Evolutionary conservation across 345 rosid genomes (phyloP).

Genomic region (Excoecaria agallocha): DNA sequence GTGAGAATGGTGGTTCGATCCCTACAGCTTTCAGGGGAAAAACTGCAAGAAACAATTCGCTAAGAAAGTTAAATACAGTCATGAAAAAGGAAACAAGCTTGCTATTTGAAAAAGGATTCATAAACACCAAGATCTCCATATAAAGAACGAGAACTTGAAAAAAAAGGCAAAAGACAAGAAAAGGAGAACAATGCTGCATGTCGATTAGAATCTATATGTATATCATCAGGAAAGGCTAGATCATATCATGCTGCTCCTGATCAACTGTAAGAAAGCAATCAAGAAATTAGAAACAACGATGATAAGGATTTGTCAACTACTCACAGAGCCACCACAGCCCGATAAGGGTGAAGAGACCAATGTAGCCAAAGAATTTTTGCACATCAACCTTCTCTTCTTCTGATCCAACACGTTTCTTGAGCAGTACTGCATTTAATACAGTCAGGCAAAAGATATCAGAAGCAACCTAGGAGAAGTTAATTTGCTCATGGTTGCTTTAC

Average conservation of each 20-base stretch:
- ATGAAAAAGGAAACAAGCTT: background rate
- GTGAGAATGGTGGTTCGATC: conserved; percentile 48
- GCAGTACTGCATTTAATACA: conserved; percentile 41
- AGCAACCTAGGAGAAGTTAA: conserved; percentile 6
- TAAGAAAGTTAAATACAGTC: background rate
- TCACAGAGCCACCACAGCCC: conserved; percentile 76
- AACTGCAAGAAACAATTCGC: conserved; percentile 33
- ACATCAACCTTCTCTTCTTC: conserved; percentile 52
- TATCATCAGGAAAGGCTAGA: background rate
- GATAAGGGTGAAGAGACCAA: conserved; percentile 55
- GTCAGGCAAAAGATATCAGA: conserved; percentile 1
- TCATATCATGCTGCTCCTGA: background rate
- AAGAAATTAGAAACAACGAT: background rate
- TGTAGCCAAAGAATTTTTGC: conserved; percentile 56
- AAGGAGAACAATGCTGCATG: background rate
- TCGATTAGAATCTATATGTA: background rate
- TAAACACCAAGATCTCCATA: background rate
- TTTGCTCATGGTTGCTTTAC: background rate
- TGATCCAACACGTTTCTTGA: conserved; percentile 56
- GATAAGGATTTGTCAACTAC: conserved; percentile 8
- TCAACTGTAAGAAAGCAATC: background rate
- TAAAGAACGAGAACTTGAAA: background rate
- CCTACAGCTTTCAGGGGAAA: conserved; percentile 58
- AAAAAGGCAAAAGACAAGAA: background rate
- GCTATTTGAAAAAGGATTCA: background rate